These are phyloP conservation scores for Terana coerulea DNA, from an alignment of 768 basidiomycete species.

Conservation along the genomic window DNA sequence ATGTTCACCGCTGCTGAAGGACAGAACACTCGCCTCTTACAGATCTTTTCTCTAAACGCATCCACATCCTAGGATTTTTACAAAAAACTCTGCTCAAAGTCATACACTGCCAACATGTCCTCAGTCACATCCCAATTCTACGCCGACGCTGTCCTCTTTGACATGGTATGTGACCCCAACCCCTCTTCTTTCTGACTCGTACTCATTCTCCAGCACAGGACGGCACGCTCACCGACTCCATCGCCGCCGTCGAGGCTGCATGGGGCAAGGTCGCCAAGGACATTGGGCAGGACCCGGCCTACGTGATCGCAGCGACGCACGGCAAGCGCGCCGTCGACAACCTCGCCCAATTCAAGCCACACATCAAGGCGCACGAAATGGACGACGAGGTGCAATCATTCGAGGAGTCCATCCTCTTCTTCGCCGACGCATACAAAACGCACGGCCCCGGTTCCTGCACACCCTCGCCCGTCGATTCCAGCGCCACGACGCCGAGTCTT, in stretches of 20 bases:
- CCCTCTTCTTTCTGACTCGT: slow-evolving; percentile 20
- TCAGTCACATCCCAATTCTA: slow-evolving; percentile 35
- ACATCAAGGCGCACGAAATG: slow-evolving; percentile 52
- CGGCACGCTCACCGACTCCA: slow-evolving; percentile 72
- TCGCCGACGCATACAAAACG: slow-evolving; percentile 53
- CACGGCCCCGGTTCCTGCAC: slow-evolving; percentile 39
- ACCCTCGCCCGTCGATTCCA: slow-evolving; percentile 30
- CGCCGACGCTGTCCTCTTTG: slow-evolving; percentile 60
- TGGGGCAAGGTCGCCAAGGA: slow-evolving; percentile 72
- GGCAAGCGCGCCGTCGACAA: slow-evolving; percentile 78
- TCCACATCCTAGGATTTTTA: no score
- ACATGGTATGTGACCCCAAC: slow-evolving; percentile 60
- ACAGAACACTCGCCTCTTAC: no score
- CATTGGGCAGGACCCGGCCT: slow-evolving; percentile 61
- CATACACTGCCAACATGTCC: slow-evolving; percentile 26
- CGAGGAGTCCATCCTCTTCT: slow-evolving; percentile 62
- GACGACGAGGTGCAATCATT: slow-evolving; percentile 56
- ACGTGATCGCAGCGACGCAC: slow-evolving; percentile 73
- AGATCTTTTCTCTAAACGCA: no score
- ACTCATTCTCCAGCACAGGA: slow-evolving; percentile 48
- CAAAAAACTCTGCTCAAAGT: no score
- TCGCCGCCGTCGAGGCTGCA: slow-evolving; percentile 69
- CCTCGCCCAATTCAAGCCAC: slow-evolving; percentile 56
- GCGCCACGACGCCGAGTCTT: slow-evolving; percentile 39
- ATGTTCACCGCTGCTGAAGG: no score